phyloP scores from a whole-genome alignment of 768 basidiomycete genomes.

The Suillus cothurnatus region DNA sequence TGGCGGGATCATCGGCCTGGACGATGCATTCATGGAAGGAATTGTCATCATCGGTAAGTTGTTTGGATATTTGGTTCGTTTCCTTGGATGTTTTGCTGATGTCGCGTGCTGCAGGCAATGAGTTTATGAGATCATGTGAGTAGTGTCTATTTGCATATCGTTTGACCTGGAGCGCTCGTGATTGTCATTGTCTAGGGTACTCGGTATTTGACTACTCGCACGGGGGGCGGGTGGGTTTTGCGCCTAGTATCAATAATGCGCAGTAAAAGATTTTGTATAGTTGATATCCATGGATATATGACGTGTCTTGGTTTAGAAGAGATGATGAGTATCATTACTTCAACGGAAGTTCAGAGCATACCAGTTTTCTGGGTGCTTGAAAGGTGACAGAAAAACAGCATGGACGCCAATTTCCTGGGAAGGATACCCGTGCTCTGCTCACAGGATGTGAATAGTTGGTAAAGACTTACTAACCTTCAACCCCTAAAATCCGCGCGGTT shows the following conservation, averaged over 20 bases:
- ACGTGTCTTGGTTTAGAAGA: background rate
- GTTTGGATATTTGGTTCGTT: constrained; percentile 1
- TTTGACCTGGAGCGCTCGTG: constrained; percentile 9
- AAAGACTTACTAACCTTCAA: background rate
- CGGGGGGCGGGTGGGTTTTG: constrained; percentile 57
- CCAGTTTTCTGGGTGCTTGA: background rate
- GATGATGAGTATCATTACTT: background rate
- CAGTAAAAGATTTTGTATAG: background rate
- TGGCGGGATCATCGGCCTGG: constrained; percentile 53
- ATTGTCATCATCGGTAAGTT: constrained; percentile 60
- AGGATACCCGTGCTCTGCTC: background rate
- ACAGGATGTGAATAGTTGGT: background rate
- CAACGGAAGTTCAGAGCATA: background rate
- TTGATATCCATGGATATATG: background rate
- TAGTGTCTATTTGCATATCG: constrained; percentile 8
- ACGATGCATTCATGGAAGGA: constrained; percentile 47
- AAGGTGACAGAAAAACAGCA: background rate
- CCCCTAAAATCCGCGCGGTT: background rate
- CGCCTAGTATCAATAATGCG: constrained; percentile 52
- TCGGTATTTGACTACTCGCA: constrained; percentile 61
- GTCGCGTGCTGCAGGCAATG: constrained; percentile 42
- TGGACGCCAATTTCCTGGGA: background rate
- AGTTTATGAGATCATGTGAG: constrained; percentile 70
- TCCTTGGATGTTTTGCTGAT: constrained; percentile 21
- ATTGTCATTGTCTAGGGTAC: constrained; percentile 47